Conservation (phyloP, 2,329 filamentous ascomycete genomes). For the Fusarium setosum region DNA sequence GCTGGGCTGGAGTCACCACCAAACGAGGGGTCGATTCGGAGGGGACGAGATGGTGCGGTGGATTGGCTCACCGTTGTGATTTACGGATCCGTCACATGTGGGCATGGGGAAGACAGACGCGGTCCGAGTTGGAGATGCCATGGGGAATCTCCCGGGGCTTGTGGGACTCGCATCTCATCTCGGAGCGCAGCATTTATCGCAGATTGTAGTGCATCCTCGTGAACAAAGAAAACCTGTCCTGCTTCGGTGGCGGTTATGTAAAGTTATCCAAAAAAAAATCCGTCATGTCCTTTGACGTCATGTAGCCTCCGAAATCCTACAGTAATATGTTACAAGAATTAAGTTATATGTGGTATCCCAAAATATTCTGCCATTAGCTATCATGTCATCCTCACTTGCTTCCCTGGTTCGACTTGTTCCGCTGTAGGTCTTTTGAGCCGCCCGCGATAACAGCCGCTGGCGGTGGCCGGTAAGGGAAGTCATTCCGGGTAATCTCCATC, state of each 20-base stretch:
- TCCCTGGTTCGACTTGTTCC: constrained; percentile 15
- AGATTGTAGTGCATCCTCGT: background rate
- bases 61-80: background rate
- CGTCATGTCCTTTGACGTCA: constrained; percentile 3
- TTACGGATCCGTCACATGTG: too few relatives aligned
- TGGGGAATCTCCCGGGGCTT: background rate
- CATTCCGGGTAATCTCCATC: constrained; percentile 17
- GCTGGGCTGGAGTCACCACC: background rate
- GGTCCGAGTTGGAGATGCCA: background rate
- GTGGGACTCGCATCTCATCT: background rate
- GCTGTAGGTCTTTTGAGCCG: constrained; percentile 25
- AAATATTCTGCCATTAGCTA: background rate
- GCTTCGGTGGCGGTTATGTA: background rate
- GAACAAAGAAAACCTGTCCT: constrained; percentile 18
- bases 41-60: background rate
- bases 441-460: constrained; percentile 31
- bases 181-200: background rate
- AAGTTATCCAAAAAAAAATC: background rate
- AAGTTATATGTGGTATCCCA: background rate
- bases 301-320: background rate
- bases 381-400: background rate
- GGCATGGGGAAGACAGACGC: background rate
- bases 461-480: constrained; percentile 21
- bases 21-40: background rate
- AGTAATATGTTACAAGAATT: constrained; percentile 1